Evolutionary conservation across 331 rosid genomes (phyloP), one percentile per base, ranked within the genome.

Genomic region (Quercus phellos): DNA sequence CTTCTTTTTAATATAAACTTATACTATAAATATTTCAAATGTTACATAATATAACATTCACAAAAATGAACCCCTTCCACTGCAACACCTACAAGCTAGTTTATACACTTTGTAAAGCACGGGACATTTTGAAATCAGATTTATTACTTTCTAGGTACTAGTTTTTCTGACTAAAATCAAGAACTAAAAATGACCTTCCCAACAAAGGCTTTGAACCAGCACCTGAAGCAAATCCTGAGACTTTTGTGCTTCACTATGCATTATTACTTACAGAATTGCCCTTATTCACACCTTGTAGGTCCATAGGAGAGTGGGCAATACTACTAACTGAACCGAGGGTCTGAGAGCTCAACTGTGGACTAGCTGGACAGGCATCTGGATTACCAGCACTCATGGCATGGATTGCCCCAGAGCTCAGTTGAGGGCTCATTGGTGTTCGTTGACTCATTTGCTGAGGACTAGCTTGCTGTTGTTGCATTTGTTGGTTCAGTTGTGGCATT

Each of bases 271-370:
- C 87, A 75, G 94, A 92, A 80, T 87, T 92, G 73, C 91, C 87
- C 85, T 90, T 90, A 89, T 92, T 94, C 9, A 86, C 95, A 82
- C 93, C 97, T 80, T 92, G 98, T 87, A 92, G 84, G 61, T 92
- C 99, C 99, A 94, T 88, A 7, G 95, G 92, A 64, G 99, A 94
- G 83, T 92, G 87, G 14, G 92, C 38, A 75, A 89, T 94, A 61
- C 96, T 91, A 80, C 93, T 54, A 54, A 92, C 95, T 12, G 97
- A 92, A 43, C 97, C 98, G 42, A 87, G 89, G 60, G 97, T 90
- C 86, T 94, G 98, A 74, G 98, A 92, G 82, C 96, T 94, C 87
- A 92, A 85, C 90, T 90, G 97, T 67, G 98, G 97, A 84, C 98
- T 94, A 3, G 97, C 92, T 0, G 98, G 99, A 87, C 98, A 95